phyloP scores from a whole-genome alignment of 345 rosid genomes.

The Geranium rotundifolium region DNA sequence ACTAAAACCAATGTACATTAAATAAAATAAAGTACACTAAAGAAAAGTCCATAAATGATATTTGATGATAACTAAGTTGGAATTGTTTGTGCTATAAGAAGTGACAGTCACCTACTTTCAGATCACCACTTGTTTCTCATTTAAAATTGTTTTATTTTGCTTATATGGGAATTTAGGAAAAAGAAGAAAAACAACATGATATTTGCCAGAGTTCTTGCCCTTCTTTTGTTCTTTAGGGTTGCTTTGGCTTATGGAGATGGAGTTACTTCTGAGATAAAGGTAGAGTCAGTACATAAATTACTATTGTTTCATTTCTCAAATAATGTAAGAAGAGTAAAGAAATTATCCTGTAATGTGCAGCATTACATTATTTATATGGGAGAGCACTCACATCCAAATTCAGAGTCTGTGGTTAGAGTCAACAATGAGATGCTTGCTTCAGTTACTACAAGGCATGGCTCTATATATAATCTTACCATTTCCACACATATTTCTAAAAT shows the following conservation, averaged over 20 bases:
- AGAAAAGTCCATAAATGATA: neutral
- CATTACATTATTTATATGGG: conserved; percentile 49
- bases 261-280: neutral
- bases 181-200: no score
- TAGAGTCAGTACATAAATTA: no score
- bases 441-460: conserved; percentile 24
- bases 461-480: neutral
- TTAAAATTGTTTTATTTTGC: neutral
- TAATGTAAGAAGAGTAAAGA: neutral
- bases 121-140: neutral
- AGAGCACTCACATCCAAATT: conserved; percentile 27
- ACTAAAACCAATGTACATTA: neutral
- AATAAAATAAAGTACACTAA: no score
- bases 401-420: conserved; percentile 32
- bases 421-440: conserved; percentile 33
- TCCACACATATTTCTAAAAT: neutral
- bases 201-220: neutral
- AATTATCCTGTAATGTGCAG: conserved; percentile 13
- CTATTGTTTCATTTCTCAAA: no score
- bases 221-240: neutral
- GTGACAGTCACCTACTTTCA: neutral
- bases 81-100: neutral
- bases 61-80: neutral
- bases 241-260: neutral
- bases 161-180: neutral